A percentile compares a stretch with the other conserved stretches of the same genome.
These are phyloP conservation scores for Cicer arietinum DNA, from an alignment of 306 rosid species.

Conservation along the genomic window DNA sequence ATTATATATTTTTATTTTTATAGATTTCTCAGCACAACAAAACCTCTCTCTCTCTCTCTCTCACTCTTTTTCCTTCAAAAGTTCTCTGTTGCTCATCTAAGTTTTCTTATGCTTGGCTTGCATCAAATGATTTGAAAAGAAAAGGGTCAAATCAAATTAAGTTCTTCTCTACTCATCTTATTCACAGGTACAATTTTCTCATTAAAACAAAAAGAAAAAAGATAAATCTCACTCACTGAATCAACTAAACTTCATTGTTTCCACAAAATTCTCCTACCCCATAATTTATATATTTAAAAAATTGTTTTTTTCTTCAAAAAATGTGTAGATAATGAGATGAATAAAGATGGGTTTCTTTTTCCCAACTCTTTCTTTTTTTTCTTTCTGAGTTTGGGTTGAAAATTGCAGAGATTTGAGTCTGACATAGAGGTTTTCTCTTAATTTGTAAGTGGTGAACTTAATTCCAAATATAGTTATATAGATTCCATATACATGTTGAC, in stretches of 20 bases:
- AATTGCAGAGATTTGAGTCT: constrained; percentile 84
- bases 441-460: constrained; percentile 45
- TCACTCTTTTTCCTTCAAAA: constrained; percentile 45
- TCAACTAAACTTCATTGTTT: constrained; percentile 28
- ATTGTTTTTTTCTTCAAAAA: neutral
- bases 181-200: constrained; percentile 61
- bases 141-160: constrained; percentile 76
- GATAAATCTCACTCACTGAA: constrained; percentile 35
- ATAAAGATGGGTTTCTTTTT: constrained; percentile 88
- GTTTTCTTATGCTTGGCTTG: constrained; percentile 59
- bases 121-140: constrained; percentile 79
- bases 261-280: constrained; percentile 4
- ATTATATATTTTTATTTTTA: constrained; percentile 35
- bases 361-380: constrained; percentile 60
- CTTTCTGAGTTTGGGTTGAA: constrained; percentile 62
- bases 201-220: neutral
- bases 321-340: constrained; percentile 75
- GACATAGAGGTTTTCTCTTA: constrained; percentile 68
- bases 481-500: constrained; percentile 41
- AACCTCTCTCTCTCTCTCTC: constrained; percentile 47
- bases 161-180: constrained; percentile 59
- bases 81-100: constrained; percentile 65
- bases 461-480: constrained; percentile 48
- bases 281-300: constrained; percentile 22
- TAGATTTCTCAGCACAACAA: constrained; percentile 48